phyloP scores from a whole-genome alignment of 108 stramenopile species.

The Skeletonema grethae region DNA sequence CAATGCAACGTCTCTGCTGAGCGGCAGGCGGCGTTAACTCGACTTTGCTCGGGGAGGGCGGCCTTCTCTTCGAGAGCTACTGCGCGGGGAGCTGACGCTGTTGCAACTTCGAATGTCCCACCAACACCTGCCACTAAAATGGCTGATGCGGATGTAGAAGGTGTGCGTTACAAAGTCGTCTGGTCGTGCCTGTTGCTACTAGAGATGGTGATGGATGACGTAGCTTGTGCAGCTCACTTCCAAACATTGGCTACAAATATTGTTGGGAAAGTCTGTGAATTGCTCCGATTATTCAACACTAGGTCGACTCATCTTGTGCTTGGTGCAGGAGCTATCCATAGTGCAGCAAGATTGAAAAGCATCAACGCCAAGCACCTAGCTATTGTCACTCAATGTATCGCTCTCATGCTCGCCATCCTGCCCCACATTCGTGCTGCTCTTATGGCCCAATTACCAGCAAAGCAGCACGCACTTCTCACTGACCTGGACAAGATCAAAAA shows the following conservation, averaged over 20 bases:
- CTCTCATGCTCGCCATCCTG: constrained; percentile 81
- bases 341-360: constrained; percentile 84
- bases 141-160: constrained; percentile 83
- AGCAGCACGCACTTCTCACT: constrained; percentile 88
- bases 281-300: constrained; percentile 91
- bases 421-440: constrained; percentile 94
- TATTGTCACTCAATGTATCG: constrained; percentile 89
- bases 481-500: constrained; percentile 92
- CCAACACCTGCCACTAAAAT: constrained; percentile 45
- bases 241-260: constrained; percentile 84
- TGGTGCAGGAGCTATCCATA: constrained; percentile 93
- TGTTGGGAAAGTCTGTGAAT: constrained; percentile 83
- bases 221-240: constrained; percentile 87
- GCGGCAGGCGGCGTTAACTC: constrained; percentile 72
- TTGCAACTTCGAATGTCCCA: constrained; percentile 16
- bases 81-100: constrained; percentile 9
- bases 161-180: constrained; percentile 84
- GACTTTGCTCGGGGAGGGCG: constrained; percentile 81
- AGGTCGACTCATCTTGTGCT: constrained; percentile 92
- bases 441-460: constrained; percentile 87
- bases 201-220: constrained; percentile 86
- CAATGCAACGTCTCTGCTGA: constrained; percentile 89
- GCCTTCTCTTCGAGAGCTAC: constrained; percentile 53
- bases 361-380: constrained; percentile 97
- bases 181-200: constrained; percentile 94